Base-by-base conservation (phyloP, 768 basidiomycete species). In the Amanita molliuscula region DNA sequence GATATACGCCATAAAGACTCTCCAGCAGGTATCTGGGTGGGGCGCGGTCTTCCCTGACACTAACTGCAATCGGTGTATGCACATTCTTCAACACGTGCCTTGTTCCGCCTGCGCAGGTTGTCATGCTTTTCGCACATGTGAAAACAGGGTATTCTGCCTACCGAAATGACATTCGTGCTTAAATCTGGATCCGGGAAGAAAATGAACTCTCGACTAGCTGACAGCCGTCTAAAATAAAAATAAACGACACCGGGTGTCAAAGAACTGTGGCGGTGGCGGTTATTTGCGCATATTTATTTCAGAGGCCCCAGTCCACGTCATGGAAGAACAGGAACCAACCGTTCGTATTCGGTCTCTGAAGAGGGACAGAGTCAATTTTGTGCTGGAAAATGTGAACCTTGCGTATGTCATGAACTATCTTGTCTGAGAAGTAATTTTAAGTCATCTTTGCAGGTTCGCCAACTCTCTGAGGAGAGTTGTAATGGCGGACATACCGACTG, bases 401-500 rank as follows among this genome's bases (percentile, higher is more conserved):
- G 89, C 88, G 92, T 95, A 65, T 65, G 91, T 61, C 53, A 44
- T 28, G 33, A 40, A 41, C 6, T 33, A n/a, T 26, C 37, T 15
- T 48, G 28, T 15, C 20, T 16, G 23, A 34, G 25, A 49, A n/a
- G 18, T 41, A 20, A 41, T 31, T 52, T 40, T 42, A 44, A 48
- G n/a, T 36, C 11, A 37, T 42, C 53, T 16, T 38, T 31, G 31
- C 56, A 93, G 92, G 41, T 87, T 95, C 58, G 95, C 95, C 48
- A 99, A 99, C 67, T 94, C 94, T 5, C 62, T 99, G 35, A 79
- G 96, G 58, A 76, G 96, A 58, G 86, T 91, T 34, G 84, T 97
- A 72, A 94, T 97, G 68, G 95, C 96, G 25, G 93, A 98, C 65
- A 82, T 99, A 55, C 89, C 94, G 15, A 98, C 96, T 51, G 78